Conservation (phyloP, 495 filamentous ascomycete species). For the Talaromyces nanjingensis region DNA sequence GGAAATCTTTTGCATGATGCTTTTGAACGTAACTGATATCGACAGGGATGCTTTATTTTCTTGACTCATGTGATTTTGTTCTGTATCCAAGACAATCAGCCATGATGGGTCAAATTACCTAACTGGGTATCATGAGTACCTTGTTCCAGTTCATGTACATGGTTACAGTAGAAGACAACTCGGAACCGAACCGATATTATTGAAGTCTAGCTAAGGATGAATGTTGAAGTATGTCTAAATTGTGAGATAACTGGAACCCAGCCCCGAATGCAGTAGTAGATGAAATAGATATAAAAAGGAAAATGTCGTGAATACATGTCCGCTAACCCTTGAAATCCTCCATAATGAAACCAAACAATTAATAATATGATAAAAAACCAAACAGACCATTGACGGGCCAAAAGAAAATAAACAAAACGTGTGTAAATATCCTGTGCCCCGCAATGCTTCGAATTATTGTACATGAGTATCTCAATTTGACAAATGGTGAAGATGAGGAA, state of each 20-base stretch:
- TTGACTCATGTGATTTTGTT: background rate
- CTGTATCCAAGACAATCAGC: background rate
- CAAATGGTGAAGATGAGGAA: conserved; percentile 12
- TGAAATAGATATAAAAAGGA: background rate
- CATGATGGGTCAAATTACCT: background rate
- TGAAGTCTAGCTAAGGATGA: background rate
- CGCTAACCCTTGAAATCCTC: conserved; percentile 7
- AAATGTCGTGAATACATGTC: conserved; percentile 7
- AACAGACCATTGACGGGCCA: conserved; percentile 1
- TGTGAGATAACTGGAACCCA: conserved; percentile 9
- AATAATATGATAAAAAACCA: conserved; percentile 9
- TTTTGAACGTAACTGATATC: background rate
- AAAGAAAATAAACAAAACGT: background rate
- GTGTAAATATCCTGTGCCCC: background rate
- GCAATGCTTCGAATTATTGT: conserved; percentile 9
- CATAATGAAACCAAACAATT: conserved; percentile 8
- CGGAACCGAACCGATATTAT: background rate
- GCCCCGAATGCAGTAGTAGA: conserved; percentile 4
- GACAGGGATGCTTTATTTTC: background rate
- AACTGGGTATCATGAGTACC: background rate
- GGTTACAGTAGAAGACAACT: background rate
- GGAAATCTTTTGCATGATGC: background rate
- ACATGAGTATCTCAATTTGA: conserved; percentile 13
- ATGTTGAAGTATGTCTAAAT: background rate
- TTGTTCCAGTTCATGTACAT: background rate